phyloP scores from a whole-genome alignment of 2,329 filamentous ascomycete species.

The Aspergillus neotritici region DNA sequence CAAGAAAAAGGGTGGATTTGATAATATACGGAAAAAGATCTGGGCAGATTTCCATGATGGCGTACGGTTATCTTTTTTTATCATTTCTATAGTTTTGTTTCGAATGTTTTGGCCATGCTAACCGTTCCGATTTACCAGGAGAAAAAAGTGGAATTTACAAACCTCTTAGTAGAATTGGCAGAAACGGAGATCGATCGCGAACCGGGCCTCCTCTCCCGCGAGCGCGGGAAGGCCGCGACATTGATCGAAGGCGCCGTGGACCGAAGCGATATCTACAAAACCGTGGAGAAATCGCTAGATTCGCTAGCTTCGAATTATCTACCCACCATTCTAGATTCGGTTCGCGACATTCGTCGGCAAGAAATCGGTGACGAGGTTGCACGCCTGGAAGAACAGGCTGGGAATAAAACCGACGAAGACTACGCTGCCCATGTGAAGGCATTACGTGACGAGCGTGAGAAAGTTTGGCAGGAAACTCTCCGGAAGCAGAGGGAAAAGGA shows the following conservation, averaged over 20 bases:
- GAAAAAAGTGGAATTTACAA: slow-evolving; percentile 48
- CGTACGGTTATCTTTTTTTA: slow-evolving; percentile 33
- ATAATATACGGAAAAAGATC: slow-evolving; percentile 55
- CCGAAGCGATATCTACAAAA: slow-evolving; percentile 57
- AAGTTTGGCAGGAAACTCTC: slow-evolving; percentile 45
- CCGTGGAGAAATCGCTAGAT: slow-evolving; percentile 52
- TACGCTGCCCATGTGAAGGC: slow-evolving; percentile 51
- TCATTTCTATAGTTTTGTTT: background rate
- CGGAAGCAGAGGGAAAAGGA: slow-evolving; percentile 50
- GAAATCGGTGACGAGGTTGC: slow-evolving; percentile 56
- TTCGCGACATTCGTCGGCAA: slow-evolving; percentile 52
- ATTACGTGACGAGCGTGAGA: slow-evolving; percentile 49
- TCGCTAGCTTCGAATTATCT: slow-evolving; percentile 51
- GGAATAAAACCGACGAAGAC: slow-evolving; percentile 56
- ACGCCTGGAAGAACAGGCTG: slow-evolving; percentile 48
- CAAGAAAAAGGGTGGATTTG: slow-evolving; percentile 63
- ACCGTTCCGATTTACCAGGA: slow-evolving; percentile 35
- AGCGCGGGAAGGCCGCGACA: slow-evolving; percentile 57
- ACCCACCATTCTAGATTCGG: slow-evolving; percentile 47
- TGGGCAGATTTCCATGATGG: slow-evolving; percentile 54
- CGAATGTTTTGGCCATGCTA: slow-evolving; percentile 2
- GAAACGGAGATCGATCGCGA: slow-evolving; percentile 59
- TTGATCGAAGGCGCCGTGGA: slow-evolving; percentile 61
- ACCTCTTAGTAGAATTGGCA: slow-evolving; percentile 50
- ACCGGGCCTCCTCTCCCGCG: slow-evolving; percentile 55